These are phyloP conservation scores for Agaricus bisporus DNA, from an alignment of 768 basidiomycete species.

Conservation along the genomic window DNA sequence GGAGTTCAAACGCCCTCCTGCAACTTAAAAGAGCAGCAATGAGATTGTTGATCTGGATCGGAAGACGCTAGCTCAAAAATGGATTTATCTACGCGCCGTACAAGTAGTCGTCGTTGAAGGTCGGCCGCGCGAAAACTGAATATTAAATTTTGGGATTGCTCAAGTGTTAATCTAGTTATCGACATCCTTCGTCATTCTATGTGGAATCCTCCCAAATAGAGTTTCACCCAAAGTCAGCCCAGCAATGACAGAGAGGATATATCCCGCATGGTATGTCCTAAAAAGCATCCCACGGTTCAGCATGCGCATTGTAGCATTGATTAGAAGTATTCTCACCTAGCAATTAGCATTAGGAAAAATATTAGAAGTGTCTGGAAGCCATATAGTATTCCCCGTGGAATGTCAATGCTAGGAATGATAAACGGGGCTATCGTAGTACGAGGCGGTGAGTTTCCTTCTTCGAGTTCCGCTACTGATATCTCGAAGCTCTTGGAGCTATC, in stretches of 20 bases:
- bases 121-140: too few species aligned
- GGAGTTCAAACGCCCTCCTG: too few species aligned
- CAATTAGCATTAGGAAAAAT: slow-evolving; percentile 74
- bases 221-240: slow-evolving; percentile 75
- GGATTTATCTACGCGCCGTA: too few species aligned
- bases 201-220: slow-evolving; percentile 53
- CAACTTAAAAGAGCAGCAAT: too few species aligned
- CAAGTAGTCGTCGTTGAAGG: too few species aligned
- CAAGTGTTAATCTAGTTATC: slow-evolving; percentile 12
- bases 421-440: slow-evolving; percentile 57
- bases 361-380: slow-evolving; percentile 54
- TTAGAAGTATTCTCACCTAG: slow-evolving; percentile 55
- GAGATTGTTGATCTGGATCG: too few species aligned
- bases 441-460: slow-evolving; percentile 3
- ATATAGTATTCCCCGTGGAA: slow-evolving; percentile 63
- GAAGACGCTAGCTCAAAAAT: too few species aligned
- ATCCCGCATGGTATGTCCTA: slow-evolving; percentile 84
- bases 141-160: not conserved
- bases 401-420: slow-evolving; percentile 49
- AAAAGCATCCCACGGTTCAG: not conserved
- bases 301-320: not conserved
- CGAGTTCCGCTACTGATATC: not conserved
- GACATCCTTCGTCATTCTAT: slow-evolving; percentile 7
- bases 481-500: not conserved
- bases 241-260: slow-evolving; percentile 62